Evolutionary conservation across 1,284 basidiomycete genomes (phyloP).

Genomic region (Boletellus deceptivus): DNA sequence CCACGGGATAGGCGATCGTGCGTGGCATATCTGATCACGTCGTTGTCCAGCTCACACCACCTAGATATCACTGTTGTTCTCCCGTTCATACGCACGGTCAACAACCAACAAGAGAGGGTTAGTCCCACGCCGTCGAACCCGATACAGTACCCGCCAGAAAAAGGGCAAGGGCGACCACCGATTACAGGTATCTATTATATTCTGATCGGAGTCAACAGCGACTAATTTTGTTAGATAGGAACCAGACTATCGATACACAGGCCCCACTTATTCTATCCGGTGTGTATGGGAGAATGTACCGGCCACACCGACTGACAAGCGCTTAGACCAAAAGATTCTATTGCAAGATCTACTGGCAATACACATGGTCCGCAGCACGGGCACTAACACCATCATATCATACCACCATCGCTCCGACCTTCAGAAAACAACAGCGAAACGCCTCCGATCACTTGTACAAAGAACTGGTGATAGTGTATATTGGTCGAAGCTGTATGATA

Average conservation of each 20-base stretch:
- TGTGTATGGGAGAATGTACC: not conserved
- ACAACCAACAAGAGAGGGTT: conserved; percentile 12
- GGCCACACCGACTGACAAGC: not conserved
- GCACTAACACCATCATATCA: conserved; percentile 40
- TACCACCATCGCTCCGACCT: conserved; percentile 37
- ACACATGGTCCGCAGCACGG: conserved; percentile 38
- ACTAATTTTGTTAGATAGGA: conserved; percentile 11
- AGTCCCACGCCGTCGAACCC: conserved; percentile 9
- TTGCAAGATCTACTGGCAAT: conserved; percentile 39
- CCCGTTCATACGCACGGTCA: conserved; percentile 43
- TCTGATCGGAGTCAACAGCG: not conserved
- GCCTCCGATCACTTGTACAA: conserved; percentile 36
- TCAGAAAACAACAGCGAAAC: conserved; percentile 34
- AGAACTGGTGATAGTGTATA: conserved; percentile 46
- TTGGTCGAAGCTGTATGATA: conserved; percentile 51
- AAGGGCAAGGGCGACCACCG: not conserved
- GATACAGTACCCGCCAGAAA: not conserved
- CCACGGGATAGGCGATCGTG: conserved; percentile 44
- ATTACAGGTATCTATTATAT: conserved; percentile 22
- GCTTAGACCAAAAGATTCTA: conserved; percentile 26
- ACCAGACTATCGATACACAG: conserved; percentile 51
- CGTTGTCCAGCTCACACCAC: not conserved
- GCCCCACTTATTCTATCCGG: conserved; percentile 42
- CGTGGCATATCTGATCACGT: conserved; percentile 18
- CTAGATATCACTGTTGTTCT: conserved; percentile 50